Base-by-base conservation (phyloP, 2,329 filamentous ascomycete species). In the Neodidymelliopsis sp. region DNA sequence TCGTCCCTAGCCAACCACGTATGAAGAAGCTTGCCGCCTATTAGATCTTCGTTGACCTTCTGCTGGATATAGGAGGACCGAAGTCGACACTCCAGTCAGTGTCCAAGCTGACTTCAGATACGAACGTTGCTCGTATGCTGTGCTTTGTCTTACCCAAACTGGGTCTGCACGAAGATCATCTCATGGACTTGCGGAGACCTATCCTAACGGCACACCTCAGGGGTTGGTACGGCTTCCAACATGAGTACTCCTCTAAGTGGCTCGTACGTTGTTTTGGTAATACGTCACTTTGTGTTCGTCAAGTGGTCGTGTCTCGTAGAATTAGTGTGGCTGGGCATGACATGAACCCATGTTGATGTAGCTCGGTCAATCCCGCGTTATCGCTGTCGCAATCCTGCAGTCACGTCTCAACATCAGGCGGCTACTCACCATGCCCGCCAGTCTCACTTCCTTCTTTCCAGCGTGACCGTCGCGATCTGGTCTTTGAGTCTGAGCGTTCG, bases 321-420 rank as follows among this genome's bases (percentile, higher is more conserved):
- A 18, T 18, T 50, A 50, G 40, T 22, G 40, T 22, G 40, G 40
- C 34, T 40, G 27, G 46, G 39, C 39, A 7, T n/a, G 6, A 22
- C 13, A 13, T 30, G 28, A 28, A 31, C 35, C 39, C 39, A 28
- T 18, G 39, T 35, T 34, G 33, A 42, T 49, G 39, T 31, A 45
- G 16, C 41, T 18, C 31, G 18, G 16, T 13, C 37, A 23, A n/a
- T 13, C 13, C 38, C 40, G 39, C 47, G 29, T 49, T 49, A 40
- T 36, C 42, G 37, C 49, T 46, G 28, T 52, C 49, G 49, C 49
- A 52, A 52, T 52, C 13, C 42, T 27, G 22, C 42, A 41, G 49
- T 52, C 55, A 59, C 54, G 49, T 54, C 16, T 46, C 54, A 29
- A 48, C 53, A 55, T 62, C 59, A 62, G 52, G 42, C 53, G 53